Percentiles rank a stretch among this genome's conserved stretches.
phyloP scores from a whole-genome alignment of 1,139 yeast species.

The Kodamaea plutei region DNA sequence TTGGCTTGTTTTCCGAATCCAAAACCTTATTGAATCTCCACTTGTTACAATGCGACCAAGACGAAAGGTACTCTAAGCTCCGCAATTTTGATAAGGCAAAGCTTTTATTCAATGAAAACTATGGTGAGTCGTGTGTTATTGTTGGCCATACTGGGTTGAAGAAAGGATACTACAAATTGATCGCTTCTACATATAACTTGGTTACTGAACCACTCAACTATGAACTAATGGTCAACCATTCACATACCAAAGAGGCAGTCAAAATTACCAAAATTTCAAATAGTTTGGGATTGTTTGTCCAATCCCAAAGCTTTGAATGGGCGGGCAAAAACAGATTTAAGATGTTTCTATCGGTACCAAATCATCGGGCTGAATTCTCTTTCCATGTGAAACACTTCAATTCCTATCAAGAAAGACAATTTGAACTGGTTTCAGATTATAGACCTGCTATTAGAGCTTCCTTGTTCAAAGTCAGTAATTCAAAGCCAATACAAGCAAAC shows the following conservation, averaged over 20 bases:
- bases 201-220: conserved; percentile 1
- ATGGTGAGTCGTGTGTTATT: conserved; percentile 19
- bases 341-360: conserved; percentile 19
- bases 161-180: conserved; percentile 35
- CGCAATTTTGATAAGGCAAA: conserved; percentile 28
- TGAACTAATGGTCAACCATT: conserved; percentile 13
- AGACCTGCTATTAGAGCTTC: conserved; percentile 44
- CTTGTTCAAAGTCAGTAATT: conserved; percentile 30
- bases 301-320: conserved; percentile 31
- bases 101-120: conserved; percentile 26
- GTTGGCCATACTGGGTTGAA: conserved; percentile 21
- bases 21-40: conserved; percentile 35
- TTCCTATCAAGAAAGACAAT: conserved; percentile 14
- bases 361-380: conserved; percentile 20
- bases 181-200: conserved; percentile 29
- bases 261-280: conserved; percentile 19
- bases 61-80: conserved; percentile 15
- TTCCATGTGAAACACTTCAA: conserved; percentile 25
- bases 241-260: conserved; percentile 8
- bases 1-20: conserved; percentile 24
- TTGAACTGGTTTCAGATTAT: conserved; percentile 24
- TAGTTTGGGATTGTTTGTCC: conserved; percentile 35
- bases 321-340: conserved; percentile 34
- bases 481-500: conserved; percentile 29
- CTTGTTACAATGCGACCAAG: conserved; percentile 31